A percentile compares a stretch with the other conserved stretches of the same genome.
These are phyloP conservation scores for Phytopythium sindhum DNA, from an alignment of 352 stramenopile genomes.

Conservation along the genomic window DNA sequence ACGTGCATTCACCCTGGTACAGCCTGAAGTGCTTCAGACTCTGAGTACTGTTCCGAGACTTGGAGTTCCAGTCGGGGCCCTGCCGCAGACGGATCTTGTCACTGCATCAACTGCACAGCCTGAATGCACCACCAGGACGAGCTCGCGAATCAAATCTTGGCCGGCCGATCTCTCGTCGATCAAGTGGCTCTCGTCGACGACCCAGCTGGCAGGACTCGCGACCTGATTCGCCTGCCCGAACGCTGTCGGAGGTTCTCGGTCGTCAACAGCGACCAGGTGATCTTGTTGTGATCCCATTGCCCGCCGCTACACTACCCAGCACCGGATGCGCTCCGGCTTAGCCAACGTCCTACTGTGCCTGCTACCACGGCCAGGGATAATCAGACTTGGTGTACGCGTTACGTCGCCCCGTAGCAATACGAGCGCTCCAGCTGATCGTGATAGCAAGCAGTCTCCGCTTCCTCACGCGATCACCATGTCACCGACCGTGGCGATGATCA, in stretches of 20 bases:
- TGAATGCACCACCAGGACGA: too few relatives aligned
- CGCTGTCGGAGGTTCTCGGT: too few relatives aligned
- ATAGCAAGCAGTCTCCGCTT: neutral
- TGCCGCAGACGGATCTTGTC: neutral
- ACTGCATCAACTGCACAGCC: neutral
- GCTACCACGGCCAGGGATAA: neutral
- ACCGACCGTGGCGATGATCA: neutral
- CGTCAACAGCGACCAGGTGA: neutral
- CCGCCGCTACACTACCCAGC: neutral
- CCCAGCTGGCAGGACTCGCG: neutral
- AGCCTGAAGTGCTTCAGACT: too few relatives aligned
- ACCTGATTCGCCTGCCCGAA: neutral
- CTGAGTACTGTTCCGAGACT: too few relatives aligned
- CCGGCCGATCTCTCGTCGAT: too few relatives aligned
- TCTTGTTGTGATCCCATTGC: neutral
- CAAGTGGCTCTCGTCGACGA: neutral
- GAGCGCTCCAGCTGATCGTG: neutral
- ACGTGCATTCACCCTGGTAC: neutral
- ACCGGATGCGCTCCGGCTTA: neutral
- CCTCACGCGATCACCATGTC: neutral
- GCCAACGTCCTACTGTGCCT: neutral
- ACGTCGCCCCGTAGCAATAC: neutral
- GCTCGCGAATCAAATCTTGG: too few relatives aligned
- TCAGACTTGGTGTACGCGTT: neutral
- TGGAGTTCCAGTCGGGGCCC: too few relatives aligned